phyloP scores from a whole-genome alignment of 2,329 filamentous ascomycete species.

The Knufia petricola region DNA sequence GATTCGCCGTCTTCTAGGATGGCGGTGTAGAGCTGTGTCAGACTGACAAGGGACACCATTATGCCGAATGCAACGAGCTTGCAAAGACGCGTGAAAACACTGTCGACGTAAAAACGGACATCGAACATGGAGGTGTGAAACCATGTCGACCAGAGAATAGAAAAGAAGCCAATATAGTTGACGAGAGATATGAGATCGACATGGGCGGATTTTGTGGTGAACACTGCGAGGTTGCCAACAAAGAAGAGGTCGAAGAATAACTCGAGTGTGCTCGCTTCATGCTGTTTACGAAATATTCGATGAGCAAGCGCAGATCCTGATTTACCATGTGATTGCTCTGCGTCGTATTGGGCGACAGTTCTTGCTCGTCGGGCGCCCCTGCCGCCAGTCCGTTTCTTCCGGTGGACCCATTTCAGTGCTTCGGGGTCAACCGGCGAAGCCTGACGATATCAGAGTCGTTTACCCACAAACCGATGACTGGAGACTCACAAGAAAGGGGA shows the following conservation, averaged over 20 bases:
- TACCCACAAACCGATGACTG: too few species aligned
- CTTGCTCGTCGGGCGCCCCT: neutral
- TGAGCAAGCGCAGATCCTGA: slow-evolving; percentile 2
- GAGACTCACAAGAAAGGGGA: slow-evolving; percentile 7
- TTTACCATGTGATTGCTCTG: neutral
- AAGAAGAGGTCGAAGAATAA: slow-evolving; percentile 54
- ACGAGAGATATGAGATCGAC: slow-evolving; percentile 35
- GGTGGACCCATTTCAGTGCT: slow-evolving; percentile 3
- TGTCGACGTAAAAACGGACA: slow-evolving; percentile 56
- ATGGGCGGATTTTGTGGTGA: slow-evolving; percentile 47
- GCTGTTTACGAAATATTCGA: slow-evolving; percentile 30
- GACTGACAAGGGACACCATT: slow-evolving; percentile 56
- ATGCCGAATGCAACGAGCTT: slow-evolving; percentile 53
- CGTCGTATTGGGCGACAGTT: slow-evolving; percentile 8
- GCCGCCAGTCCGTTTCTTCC: neutral
- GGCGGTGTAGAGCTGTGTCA: slow-evolving; percentile 40
- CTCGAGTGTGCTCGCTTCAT: slow-evolving; percentile 47
- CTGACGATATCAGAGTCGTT: too few species aligned
- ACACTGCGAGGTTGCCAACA: slow-evolving; percentile 56
- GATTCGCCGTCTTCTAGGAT: slow-evolving; percentile 29
- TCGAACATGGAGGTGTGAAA: slow-evolving; percentile 55
- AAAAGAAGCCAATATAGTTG: slow-evolving; percentile 45
- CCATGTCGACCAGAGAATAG: slow-evolving; percentile 61
- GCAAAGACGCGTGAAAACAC: slow-evolving; percentile 51
- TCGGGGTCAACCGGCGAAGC: slow-evolving; percentile 9